phyloP scores from a whole-genome alignment of 164 flowering plant genomes.

The Tetracentron sinense region DNA sequence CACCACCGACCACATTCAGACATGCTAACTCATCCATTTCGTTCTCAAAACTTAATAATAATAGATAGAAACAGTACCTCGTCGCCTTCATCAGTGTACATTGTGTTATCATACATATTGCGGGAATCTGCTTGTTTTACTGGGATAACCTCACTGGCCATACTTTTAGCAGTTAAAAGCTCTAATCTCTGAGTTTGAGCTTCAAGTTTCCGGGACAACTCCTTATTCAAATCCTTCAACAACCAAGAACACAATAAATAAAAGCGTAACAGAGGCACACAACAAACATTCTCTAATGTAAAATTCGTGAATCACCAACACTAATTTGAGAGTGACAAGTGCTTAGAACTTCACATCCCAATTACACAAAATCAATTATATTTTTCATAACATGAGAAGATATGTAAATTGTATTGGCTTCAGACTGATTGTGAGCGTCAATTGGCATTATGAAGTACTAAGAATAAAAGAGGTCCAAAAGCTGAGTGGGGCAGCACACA shows the following conservation, averaged over 20 bases:
- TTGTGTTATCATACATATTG: conserved; percentile 30
- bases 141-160: conserved; percentile 48
- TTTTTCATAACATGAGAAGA: too few species aligned
- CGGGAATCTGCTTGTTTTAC: conserved; percentile 41
- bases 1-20: background rate
- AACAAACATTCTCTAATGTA: background rate
- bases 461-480: too few species aligned
- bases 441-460: too few species aligned
- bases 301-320: background rate
- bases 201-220: conserved; percentile 80
- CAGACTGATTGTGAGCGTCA: too few species aligned
- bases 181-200: conserved; percentile 90
- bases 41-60: too few species aligned
- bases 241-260: conserved; percentile 7
- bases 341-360: too few species aligned
- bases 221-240: conserved; percentile 80
- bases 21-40: background rate
- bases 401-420: too few species aligned
- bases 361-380: too few species aligned
- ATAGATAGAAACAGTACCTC: conserved; percentile 52
- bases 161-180: conserved; percentile 84
- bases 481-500: too few species aligned
- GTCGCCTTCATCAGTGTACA: conserved; percentile 91
- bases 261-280: background rate
- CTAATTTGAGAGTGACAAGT: background rate